Base-by-base conservation (phyloP, 768 basidiomycete genomes). In the Boletus bicolor region DNA sequence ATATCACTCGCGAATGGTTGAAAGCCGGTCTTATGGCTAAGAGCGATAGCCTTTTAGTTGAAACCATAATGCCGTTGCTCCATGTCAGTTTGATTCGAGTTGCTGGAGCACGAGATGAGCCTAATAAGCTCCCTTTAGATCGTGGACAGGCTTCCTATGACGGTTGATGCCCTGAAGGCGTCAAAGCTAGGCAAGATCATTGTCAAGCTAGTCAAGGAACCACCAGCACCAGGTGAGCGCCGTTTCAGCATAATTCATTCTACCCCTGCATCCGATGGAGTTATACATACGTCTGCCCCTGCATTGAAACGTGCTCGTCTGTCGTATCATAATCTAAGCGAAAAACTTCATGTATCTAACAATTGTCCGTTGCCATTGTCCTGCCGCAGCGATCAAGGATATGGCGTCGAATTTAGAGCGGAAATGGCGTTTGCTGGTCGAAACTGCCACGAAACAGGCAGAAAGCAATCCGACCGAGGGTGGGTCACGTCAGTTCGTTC, bases 321-420 rank as follows among this genome's bases (percentile, higher is more conserved):
- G 51, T 65, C 63, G 68, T 72, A 66, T 66, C 65, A 66, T 66
- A 64, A 61, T 59, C 68, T 70, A 69, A 72, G 60, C 53, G 60
- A 60, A 67, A 58, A 66, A 61, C 59, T 44, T 64, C 65, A 75
- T 84, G 79, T 86, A 86, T 88, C 86, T 90, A 84, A 90, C 87
- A 67, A 72, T 66, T 54, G 64, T 71, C 73, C 68, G 72, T 72
- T 76, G 69, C 65, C 71, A 66, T 73, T 73, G 72, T 68, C 63
- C 65, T 60, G 61, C 61, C 61, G 72, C 79, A 93, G 91, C 91
- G 76, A 82, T 91, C 86, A 89, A 91, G 85, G 91, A 93, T 77
- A 90, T 93, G 88, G 91, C 91, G 65, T 83, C 82, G 70, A 91
- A 90, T 77, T 78, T 93, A 76, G 89, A 91, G 74, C 83, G 83